Percentiles rank a stretch among this genome's conserved stretches.
Evolutionary conservation across 2,329 filamentous ascomycete genomes (phyloP).

Genomic region (Colletotrichum sp.): DNA sequence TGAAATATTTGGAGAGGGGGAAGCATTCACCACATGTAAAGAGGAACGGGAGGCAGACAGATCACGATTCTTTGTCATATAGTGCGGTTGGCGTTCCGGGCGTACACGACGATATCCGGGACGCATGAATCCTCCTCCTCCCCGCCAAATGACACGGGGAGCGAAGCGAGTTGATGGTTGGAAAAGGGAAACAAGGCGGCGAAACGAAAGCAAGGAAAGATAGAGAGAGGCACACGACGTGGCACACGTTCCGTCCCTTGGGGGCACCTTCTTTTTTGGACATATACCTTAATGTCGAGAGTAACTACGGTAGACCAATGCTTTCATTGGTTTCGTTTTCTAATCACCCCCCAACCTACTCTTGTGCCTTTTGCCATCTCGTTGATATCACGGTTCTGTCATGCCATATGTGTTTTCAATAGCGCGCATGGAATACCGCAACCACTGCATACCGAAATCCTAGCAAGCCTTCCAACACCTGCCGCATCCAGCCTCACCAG

Average conservation of each 20-base stretch:
- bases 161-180: not conserved
- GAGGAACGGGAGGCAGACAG: not conserved
- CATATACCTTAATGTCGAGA: not conserved
- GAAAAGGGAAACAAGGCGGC: not conserved
- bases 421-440: too few relatives aligned
- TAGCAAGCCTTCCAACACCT: not conserved
- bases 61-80: not conserved
- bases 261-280: not conserved
- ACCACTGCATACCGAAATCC: too few relatives aligned
- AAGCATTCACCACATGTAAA: not conserved
- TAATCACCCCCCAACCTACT: not conserved
- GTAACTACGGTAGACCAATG: not conserved
- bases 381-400: too few relatives aligned
- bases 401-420: too few relatives aligned
- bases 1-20: not conserved
- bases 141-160: not conserved
- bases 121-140: not conserved
- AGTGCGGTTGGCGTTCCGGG: conserved; percentile 4
- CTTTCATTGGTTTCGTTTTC: not conserved
- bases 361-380: too few relatives aligned
- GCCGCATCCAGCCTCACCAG: not conserved
- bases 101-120: conserved; percentile 14
- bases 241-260: not conserved
- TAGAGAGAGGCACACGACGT: not conserved
- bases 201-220: not conserved